phyloP scores from a whole-genome alignment of 345 rosid species.

The Euphorbia peplus region DNA sequence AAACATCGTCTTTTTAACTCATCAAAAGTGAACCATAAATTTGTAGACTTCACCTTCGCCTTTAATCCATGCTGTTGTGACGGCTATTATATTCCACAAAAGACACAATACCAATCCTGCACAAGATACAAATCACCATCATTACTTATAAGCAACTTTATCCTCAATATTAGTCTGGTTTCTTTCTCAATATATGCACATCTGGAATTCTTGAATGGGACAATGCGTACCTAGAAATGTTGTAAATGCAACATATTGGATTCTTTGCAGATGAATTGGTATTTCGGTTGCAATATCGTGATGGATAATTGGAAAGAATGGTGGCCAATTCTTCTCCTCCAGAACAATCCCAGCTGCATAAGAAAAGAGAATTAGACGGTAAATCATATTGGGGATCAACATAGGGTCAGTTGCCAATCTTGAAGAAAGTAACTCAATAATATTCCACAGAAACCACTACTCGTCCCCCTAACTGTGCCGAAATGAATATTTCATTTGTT shows the following conservation, averaged over 20 bases:
- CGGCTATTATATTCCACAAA: constrained; percentile 78
- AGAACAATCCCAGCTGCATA: constrained; percentile 32
- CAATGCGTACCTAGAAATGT: constrained; percentile 27
- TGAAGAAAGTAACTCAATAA: not conserved
- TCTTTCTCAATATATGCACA: not conserved
- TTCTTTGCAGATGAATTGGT: constrained; percentile 29
- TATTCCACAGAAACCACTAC: not conserved
- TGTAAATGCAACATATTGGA: constrained; percentile 35
- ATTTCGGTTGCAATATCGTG: constrained; percentile 34
- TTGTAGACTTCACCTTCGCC: constrained; percentile 55
- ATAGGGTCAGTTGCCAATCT: not conserved
- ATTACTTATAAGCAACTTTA: not conserved
- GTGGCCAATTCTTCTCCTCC: constrained; percentile 38
- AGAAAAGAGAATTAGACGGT: constrained; percentile 5
- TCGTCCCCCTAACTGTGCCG: not conserved
- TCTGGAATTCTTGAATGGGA: not conserved
- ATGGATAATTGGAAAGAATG: constrained; percentile 36
- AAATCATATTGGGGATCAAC: not conserved
- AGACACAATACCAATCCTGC: constrained; percentile 85
- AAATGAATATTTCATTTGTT: not conserved
- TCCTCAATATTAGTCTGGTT: not conserved
- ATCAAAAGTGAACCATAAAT: not conserved
- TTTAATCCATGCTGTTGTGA: constrained; percentile 82
- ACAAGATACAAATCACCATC: constrained; percentile 14
- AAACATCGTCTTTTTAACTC: not conserved